Conservation (phyloP, 768 basidiomycete species). For the Serendipita sp. region DNA sequence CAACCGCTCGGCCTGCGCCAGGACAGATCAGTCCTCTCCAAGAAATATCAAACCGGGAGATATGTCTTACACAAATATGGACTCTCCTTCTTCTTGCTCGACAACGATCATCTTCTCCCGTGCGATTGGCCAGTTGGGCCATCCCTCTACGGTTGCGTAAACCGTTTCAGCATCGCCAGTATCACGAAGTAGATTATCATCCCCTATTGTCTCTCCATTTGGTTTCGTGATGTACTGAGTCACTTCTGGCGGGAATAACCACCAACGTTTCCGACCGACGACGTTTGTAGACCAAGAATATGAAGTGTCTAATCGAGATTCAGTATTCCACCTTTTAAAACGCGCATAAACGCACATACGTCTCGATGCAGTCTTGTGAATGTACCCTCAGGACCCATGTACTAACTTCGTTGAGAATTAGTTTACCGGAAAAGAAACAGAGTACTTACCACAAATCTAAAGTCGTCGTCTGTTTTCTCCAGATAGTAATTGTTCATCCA, state of each 20-base stretch:
- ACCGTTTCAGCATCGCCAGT: conserved; percentile 10
- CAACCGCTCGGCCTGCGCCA: conserved; percentile 11
- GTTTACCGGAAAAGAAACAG: neutral
- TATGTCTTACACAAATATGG: conserved; percentile 8
- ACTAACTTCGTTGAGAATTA: conserved; percentile 4
- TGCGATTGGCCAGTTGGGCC: conserved; percentile 8
- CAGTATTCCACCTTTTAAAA: neutral
- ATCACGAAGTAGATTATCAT: neutral
- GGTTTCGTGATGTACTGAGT: conserved; percentile 9
- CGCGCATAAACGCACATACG: conserved; percentile 10
- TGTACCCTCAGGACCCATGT: conserved; percentile 11
- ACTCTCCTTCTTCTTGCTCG: conserved; percentile 8
- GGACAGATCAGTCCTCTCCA: neutral
- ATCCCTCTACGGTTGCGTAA: conserved; percentile 7
- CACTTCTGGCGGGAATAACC: conserved; percentile 11
- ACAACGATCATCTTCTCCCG: conserved; percentile 6
- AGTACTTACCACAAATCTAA: conserved; percentile 10
- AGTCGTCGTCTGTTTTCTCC: conserved; percentile 9
- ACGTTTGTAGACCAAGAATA: conserved; percentile 14
- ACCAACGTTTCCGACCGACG: conserved; percentile 12
- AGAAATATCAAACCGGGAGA: neutral
- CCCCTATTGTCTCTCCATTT: conserved; percentile 7
- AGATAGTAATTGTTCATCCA: conserved; percentile 12
- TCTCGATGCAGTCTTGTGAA: conserved; percentile 12
- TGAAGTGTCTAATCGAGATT: conserved; percentile 9